Percentiles rank a stretch among this genome's conserved stretches.
Evolutionary conservation across 306 rosid genomes (phyloP).

Genomic region (Oemleria cerasiformis): DNA sequence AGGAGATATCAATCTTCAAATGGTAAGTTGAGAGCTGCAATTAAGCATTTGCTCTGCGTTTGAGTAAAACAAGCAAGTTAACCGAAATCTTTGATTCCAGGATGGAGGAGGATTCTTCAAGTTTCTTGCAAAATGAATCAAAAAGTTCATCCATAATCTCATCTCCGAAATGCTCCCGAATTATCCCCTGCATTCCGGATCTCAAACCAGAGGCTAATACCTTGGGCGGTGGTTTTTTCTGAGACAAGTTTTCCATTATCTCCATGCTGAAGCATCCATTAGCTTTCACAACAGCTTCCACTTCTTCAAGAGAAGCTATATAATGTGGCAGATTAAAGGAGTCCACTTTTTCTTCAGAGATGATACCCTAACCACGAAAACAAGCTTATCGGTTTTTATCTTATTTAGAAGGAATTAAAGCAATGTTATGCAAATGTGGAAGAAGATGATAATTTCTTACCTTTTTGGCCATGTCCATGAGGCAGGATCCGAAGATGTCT

Average conservation of each 20-base stretch:
- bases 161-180: constrained; percentile 24
- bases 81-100: not conserved
- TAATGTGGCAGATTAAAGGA: constrained; percentile 21
- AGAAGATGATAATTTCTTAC: not conserved
- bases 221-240: constrained; percentile 3
- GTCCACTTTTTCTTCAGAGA: constrained; percentile 24
- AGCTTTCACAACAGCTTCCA: constrained; percentile 17
- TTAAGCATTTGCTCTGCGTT: constrained; percentile 11
- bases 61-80: constrained; percentile 16
- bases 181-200: constrained; percentile 15
- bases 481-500: constrained; percentile 14
- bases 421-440: not conserved
- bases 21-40: not conserved
- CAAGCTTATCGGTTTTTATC: no score
- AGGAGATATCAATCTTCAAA: not conserved
- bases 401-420: not conserved
- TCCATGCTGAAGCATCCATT: constrained; percentile 23
- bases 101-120: constrained; percentile 9
- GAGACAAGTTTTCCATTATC: constrained; percentile 15
- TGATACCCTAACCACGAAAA: constrained; percentile 5
- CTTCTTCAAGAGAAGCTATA: constrained; percentile 6
- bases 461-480: constrained; percentile 24
- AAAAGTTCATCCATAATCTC: constrained; percentile 24
- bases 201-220: not conserved
- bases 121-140: constrained; percentile 3